phyloP scores from a whole-genome alignment of 176 grass and related monocot species.

The Guadua angustifolia region DNA sequence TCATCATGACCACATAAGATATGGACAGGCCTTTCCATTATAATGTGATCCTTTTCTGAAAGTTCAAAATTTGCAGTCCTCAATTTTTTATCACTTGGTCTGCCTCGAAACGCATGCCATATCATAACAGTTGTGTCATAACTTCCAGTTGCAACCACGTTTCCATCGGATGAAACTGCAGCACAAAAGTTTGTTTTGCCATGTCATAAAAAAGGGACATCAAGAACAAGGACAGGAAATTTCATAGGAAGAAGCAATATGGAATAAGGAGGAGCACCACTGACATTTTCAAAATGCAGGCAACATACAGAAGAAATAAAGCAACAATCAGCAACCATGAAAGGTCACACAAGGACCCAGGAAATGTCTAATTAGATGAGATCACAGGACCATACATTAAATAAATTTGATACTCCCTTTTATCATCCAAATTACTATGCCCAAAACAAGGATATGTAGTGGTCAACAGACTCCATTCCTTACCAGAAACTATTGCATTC shows the following conservation, averaged over 20 bases:
- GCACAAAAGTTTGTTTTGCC: constrained; percentile 18
- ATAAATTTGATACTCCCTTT: too few relatives aligned
- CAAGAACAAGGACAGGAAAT: not conserved
- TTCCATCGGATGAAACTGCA: constrained; percentile 94
- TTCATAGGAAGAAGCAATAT: constrained; percentile 26
- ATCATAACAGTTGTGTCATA: constrained; percentile 99
- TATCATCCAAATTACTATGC: too few relatives aligned
- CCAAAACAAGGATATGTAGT: too few relatives aligned
- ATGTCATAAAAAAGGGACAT: constrained; percentile 2
- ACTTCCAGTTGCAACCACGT: constrained; percentile 87
- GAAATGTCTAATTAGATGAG: too few relatives aligned
- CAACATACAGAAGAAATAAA: constrained; percentile 22
- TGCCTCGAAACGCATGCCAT: constrained; percentile 91
- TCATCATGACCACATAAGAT: constrained; percentile 98
- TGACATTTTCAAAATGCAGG: constrained; percentile 17
- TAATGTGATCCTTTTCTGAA: constrained; percentile 72
- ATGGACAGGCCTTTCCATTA: constrained; percentile 83
- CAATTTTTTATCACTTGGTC: constrained; percentile 64
- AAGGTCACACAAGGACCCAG: not conserved
- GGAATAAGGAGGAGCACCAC: not conserved
- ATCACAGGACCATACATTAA: too few relatives aligned
- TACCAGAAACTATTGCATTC: too few relatives aligned
- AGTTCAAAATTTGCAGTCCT: constrained; percentile 58
- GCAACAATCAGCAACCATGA: not conserved
- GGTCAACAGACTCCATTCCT: too few relatives aligned